Evolutionary conservation across 257 asterid species (phyloP).

Genomic region (Primulina tabacum): DNA sequence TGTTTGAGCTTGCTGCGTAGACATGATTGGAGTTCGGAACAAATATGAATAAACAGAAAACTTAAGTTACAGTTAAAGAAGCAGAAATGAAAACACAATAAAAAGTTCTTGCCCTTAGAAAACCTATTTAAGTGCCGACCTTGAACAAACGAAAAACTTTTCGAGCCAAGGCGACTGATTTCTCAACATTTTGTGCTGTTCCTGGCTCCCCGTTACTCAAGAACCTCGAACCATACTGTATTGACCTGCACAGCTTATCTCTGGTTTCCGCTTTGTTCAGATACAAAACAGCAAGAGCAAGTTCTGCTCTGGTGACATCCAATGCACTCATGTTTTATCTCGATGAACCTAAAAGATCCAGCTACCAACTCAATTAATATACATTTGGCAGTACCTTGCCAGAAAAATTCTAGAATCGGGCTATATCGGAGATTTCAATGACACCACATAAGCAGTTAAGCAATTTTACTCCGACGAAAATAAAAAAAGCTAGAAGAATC

Average conservation of each 20-base stretch:
- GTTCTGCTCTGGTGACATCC: slow-evolving; percentile 87
- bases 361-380: slow-evolving; percentile 1
- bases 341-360: slow-evolving; percentile 38
- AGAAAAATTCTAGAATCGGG: not conserved
- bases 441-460: not conserved
- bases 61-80: not conserved
- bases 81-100: not conserved
- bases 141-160: slow-evolving; percentile 91
- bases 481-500: not conserved
- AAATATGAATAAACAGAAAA: not conserved
- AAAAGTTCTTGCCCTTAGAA: not conserved
- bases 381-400: not conserved
- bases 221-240: slow-evolving; percentile 90
- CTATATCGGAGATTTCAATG: not conserved
- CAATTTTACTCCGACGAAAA: not conserved
- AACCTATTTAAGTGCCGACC: slow-evolving; percentile 37
- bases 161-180: slow-evolving; percentile 91
- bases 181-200: slow-evolving; percentile 94
- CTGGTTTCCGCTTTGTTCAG: slow-evolving; percentile 91
- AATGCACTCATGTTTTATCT: slow-evolving; percentile 62
- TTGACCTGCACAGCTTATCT: slow-evolving; percentile 97
- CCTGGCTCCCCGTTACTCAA: slow-evolving; percentile 95
- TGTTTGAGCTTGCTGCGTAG: not conserved
- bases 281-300: slow-evolving; percentile 78
- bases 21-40: not conserved